phyloP scores from a whole-genome alignment of 768 basidiomycete species.

The Pleurotus salmoneostramineus region DNA sequence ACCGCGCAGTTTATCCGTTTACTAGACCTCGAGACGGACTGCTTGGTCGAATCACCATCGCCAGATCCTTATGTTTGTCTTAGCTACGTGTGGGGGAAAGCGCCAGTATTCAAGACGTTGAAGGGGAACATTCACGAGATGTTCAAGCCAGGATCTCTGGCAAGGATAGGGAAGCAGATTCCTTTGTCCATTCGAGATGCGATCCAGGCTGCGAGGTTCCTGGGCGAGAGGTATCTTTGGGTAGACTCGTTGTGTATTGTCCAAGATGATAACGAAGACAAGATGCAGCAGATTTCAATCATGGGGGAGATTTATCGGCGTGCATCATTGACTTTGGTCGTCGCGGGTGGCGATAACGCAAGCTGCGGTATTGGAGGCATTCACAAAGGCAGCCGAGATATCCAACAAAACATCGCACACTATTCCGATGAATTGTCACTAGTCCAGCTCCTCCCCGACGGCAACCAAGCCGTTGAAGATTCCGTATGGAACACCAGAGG shows the following conservation, averaged over 20 bases:
- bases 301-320: slow-evolving; percentile 2
- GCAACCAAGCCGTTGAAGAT: neutral
- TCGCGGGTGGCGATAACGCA: neutral
- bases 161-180: neutral
- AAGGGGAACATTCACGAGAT: neutral
- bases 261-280: neutral
- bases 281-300: neutral
- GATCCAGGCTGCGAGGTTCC: neutral
- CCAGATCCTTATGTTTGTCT: neutral
- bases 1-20: neutral
- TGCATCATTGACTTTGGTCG: neutral
- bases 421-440: neutral
- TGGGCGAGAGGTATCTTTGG: neutral
- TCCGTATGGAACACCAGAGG: neutral
- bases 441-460: neutral
- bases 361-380: neutral
- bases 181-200: neutral
- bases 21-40: neutral
- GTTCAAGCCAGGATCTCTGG: neutral
- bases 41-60: neutral
- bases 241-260: slow-evolving; percentile 3
- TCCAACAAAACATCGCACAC: neutral
- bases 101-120: neutral
- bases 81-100: neutral
- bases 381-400: neutral